Evolutionary conservation across 192 early-diverging fungal species (phyloP).

Genomic region (Obelidium mucronatum): DNA sequence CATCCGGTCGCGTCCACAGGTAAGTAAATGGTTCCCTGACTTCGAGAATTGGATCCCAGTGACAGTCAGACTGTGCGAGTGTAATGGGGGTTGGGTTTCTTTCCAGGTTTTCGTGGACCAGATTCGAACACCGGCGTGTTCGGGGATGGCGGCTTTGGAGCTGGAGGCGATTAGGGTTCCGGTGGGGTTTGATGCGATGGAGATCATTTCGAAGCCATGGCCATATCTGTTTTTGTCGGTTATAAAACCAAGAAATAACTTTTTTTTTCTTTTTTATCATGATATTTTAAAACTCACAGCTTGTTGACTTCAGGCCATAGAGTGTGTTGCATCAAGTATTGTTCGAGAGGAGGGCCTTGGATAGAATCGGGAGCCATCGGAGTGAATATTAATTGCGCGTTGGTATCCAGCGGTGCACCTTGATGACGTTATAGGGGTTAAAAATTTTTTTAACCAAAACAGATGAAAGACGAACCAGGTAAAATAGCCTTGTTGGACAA

Average conservation of each 20-base stretch:
- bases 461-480: background rate
- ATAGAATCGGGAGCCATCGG: slow-evolving; percentile 34
- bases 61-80: slow-evolving; percentile 82
- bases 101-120: slow-evolving; percentile 77
- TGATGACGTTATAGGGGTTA: no score
- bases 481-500: slow-evolving; percentile 94
- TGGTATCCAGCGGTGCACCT: slow-evolving; percentile 37
- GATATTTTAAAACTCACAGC: slow-evolving; percentile 65
- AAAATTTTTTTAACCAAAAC: no score
- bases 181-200: slow-evolving; percentile 74
- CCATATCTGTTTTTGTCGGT: no score
- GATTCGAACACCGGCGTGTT: slow-evolving; percentile 77
- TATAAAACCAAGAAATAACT: background rate
- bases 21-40: slow-evolving; percentile 72
- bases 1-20: slow-evolving; percentile 85
- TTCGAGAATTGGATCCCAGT: slow-evolving; percentile 85
- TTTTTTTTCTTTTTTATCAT: slow-evolving; percentile 5
- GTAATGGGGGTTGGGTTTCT: slow-evolving; percentile 62
- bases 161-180: slow-evolving; percentile 78
- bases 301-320: slow-evolving; percentile 97
- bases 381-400: slow-evolving; percentile 16
- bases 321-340: slow-evolving; percentile 85
- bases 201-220: slow-evolving; percentile 93
- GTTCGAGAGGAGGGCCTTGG: slow-evolving; percentile 82
- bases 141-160: slow-evolving; percentile 74